Conservation (phyloP, 2,329 filamentous ascomycete species). For the Penicillium freii region DNA sequence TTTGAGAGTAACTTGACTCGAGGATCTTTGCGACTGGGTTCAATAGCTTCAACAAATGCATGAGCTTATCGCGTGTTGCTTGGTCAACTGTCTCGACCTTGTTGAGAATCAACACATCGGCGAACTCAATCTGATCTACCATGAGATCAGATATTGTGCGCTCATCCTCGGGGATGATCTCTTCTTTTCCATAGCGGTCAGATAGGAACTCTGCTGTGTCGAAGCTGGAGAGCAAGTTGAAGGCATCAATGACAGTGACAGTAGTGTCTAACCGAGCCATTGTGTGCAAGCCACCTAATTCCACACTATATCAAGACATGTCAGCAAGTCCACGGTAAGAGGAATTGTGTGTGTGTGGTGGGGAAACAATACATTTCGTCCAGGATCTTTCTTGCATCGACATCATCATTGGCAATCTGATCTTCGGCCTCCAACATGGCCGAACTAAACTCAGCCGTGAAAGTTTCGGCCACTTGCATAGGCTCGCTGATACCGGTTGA, state of each 20-base stretch:
- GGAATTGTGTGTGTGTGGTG: not conserved
- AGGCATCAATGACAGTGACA: constrained; percentile 70
- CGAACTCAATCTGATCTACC: constrained; percentile 76
- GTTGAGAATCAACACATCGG: constrained; percentile 70
- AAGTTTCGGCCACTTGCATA: constrained; percentile 72
- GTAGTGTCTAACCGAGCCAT: constrained; percentile 68
- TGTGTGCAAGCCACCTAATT: constrained; percentile 63
- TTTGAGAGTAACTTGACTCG: constrained; percentile 57
- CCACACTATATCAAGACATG: constrained; percentile 36
- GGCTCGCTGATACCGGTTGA: constrained; percentile 71
- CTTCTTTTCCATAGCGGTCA: constrained; percentile 57
- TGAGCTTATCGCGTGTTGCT: constrained; percentile 49
- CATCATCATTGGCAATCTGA: constrained; percentile 43
- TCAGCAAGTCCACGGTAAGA: constrained; percentile 10
- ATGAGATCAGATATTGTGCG: constrained; percentile 72
- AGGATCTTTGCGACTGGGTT: constrained; percentile 67
- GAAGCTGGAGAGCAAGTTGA: constrained; percentile 70
- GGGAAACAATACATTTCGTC: constrained; percentile 45
- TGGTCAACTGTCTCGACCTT: constrained; percentile 63
- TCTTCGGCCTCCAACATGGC: constrained; percentile 51
- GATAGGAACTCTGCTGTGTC: constrained; percentile 67
- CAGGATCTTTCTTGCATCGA: constrained; percentile 47
- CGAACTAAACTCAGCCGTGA: constrained; percentile 56
- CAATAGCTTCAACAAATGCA: constrained; percentile 57
- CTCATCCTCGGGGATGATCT: constrained; percentile 66